These are phyloP conservation scores for Parathielavia hyrcaniae DNA, from an alignment of 495 filamentous ascomycete genomes.

Conservation along the genomic window DNA sequence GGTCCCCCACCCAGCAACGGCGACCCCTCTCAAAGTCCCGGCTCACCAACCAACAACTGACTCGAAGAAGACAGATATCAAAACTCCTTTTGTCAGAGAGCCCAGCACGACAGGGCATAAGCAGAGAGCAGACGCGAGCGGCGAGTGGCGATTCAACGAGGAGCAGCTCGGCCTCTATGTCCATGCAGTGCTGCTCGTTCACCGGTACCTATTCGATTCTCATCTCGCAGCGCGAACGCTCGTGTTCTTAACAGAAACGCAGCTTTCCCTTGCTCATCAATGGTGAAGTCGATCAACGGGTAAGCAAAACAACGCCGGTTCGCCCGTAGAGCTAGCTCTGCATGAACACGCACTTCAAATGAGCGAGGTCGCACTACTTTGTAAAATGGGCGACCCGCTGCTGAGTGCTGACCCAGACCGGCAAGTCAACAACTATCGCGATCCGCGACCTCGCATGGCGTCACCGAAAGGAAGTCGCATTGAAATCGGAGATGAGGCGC, in stretches of 20 bases:
- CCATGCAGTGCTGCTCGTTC: too few species aligned
- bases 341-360: constrained; percentile 27
- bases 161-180: too few species aligned
- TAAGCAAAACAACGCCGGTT: background rate
- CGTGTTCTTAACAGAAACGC: too few species aligned
- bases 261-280: background rate
- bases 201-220: too few species aligned
- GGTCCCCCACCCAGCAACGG: background rate
- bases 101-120: too few species aligned
- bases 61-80: constrained; percentile 4
- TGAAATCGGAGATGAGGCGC: constrained; percentile 36
- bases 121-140: too few species aligned
- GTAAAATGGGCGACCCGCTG: too few species aligned
- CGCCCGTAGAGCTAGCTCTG: constrained; percentile 5
- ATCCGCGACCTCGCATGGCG: background rate
- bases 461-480: constrained; percentile 24
- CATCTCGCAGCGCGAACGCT: too few species aligned
- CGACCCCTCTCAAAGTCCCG: background rate
- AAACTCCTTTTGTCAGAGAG: background rate
- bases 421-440: background rate
- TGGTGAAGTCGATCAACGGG: too few species aligned
- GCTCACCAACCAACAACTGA: background rate
- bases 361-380: constrained; percentile 19
- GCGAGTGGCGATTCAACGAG: too few species aligned
- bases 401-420: too few species aligned